Base-by-base conservation (phyloP, 2,329 filamentous ascomycete genomes). In the Amauroascus niger region DNA sequence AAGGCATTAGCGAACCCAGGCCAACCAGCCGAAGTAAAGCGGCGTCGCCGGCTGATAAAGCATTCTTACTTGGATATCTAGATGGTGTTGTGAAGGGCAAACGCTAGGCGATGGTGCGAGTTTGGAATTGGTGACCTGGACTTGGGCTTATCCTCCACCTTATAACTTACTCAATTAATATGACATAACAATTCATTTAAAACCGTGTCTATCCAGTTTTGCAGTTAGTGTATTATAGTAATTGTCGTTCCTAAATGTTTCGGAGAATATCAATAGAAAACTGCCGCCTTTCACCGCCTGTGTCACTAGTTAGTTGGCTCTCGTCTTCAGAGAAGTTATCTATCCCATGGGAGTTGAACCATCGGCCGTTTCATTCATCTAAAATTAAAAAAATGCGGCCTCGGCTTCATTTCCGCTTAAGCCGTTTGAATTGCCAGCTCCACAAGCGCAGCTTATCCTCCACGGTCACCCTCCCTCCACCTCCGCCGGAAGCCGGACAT, bases 1-100 rank as follows among this genome's bases (percentile, higher is more conserved):
- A 58, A 58, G 33, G 53, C 59, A 41, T 60, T 43, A 58, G 55
- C 47, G 62, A 55, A 13, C 55, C 30, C 57, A 60, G 13, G 56
- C 61, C n/a, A 52, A 52, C 14, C 59, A 59, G 16, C 79, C 47
- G 22, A 24, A 43, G 8, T 54, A 64, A 59, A n/a, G 58, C 65
- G 40, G 70, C 72, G 16, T 85, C 83, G 3, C 79, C 86, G 0
- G 84, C 81, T 0, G 83, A 93, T 60, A 84, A 86, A 64, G 83
- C 77, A 14, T 93, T 93, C 62, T 71, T 94, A 64, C 74, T 93
- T 49, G 84, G 80, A 8, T 93, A 88, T 64, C 71, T 94, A 62
- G 80, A 87, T 58, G 74, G 74, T 54, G 74, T 78, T 55, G 73
- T 70, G 1, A 74, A 75, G 57, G 70, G 68, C 30, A 68, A 65